Evolutionary conservation across 495 filamentous ascomycete species (phyloP).

Genomic region (Neurospora hispaniola): DNA sequence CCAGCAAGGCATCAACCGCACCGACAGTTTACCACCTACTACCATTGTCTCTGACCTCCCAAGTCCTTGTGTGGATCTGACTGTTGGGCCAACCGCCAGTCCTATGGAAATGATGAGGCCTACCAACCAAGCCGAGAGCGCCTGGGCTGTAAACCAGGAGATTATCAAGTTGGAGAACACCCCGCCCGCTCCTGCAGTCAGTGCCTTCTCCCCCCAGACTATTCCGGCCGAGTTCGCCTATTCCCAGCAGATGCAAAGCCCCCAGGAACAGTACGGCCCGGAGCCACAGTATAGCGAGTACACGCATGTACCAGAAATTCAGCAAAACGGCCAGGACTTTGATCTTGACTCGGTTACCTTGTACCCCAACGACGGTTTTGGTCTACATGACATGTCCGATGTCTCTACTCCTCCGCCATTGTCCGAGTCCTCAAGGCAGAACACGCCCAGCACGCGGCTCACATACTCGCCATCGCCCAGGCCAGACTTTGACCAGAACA

Average conservation of each 20-base stretch:
- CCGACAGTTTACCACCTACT: slow-evolving; percentile 20
- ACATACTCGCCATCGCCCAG: slow-evolving; percentile 31
- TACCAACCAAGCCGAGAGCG: slow-evolving; percentile 29
- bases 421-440: slow-evolving; percentile 29
- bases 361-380: background rate
- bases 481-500: slow-evolving; percentile 9
- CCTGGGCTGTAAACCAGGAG: slow-evolving; percentile 27
- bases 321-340: slow-evolving; percentile 11
- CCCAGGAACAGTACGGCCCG: slow-evolving; percentile 14
- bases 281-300: slow-evolving; percentile 7
- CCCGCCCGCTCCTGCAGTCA: slow-evolving; percentile 13
- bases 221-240: slow-evolving; percentile 3
- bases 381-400: slow-evolving; percentile 13
- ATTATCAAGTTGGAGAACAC: slow-evolving; percentile 32
- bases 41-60: slow-evolving; percentile 24
- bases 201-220: background rate
- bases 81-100: slow-evolving; percentile 17
- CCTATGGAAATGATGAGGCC: slow-evolving; percentile 39
- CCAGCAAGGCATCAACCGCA: slow-evolving; percentile 8
- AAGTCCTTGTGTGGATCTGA: slow-evolving; percentile 10
- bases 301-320: slow-evolving; percentile 9
- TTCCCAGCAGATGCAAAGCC: slow-evolving; percentile 15
- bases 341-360: background rate
- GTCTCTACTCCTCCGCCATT: slow-evolving; percentile 32
- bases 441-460: slow-evolving; percentile 32